Evolutionary conservation across 495 filamentous ascomycete species (phyloP), one percentile per base, ranked within the genome.

Genomic region (Recurvomyces mirabilis): DNA sequence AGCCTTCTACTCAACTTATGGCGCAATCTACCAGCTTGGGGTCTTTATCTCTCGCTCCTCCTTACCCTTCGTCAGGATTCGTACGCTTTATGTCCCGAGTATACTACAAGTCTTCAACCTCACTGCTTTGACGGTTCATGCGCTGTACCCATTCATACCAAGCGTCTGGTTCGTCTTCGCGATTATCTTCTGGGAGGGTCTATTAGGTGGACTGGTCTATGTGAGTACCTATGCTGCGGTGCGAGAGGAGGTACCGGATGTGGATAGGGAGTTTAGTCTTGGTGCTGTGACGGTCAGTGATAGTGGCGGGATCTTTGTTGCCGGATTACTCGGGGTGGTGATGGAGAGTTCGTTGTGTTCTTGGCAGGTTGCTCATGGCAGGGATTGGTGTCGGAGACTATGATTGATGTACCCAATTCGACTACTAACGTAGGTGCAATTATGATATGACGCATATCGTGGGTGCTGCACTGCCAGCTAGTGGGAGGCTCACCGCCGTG

Each of bases 141-240:
- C 86, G 1, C 52, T 94, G 45, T 75, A 79, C 54, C 65, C 77
- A 54, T 89, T 86, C 49, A 72, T 95, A 29, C 89, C 89, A 0
- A 83, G 64, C 43, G 79, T 95, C 9, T 95, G 82, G 54, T 54
- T 93, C 17, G 62, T 95, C 3, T 94, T 93, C 58, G 55, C 71
- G 5, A 66, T 95, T 34, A 65, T 94, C n/a, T 93, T 95, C 57
- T 95, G 91, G 89, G 89, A 94, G 58, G 91, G 91, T 0, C 61
- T 98, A 29, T 68, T 98, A 0, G 91, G 91, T 5, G 91, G 91
- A 0, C 63, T 80, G 7, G 91, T 95, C 0, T 98, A 98, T 55
- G 87, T 96, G 33, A 94, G 89, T 47, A 93, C 88, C 0, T 98
- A 94, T 63, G 86, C 88, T 0, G 82, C 89, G 60, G 91, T 98